Evolutionary conservation across 2,329 filamentous ascomycete species (phyloP).

Genomic region (Aureobasidium leucospermi): DNA sequence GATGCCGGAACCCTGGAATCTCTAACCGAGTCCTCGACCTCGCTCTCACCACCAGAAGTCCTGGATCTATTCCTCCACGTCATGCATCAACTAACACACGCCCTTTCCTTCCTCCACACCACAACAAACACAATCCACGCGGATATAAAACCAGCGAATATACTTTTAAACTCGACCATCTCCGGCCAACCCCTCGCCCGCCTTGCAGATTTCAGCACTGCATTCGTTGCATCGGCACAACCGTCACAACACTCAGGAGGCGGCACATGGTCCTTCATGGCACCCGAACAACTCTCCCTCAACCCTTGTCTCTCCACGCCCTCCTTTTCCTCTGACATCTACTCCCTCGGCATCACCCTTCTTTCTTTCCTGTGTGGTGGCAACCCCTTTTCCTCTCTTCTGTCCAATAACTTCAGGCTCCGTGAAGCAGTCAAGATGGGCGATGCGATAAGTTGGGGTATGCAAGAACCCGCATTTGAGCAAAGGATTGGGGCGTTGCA

Average conservation of each 20-base stretch:
- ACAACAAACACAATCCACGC: constrained; percentile 33
- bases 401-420: constrained; percentile 34
- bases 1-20: constrained; percentile 26
- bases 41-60: neutral
- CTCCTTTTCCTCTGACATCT: constrained; percentile 34
- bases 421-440: constrained; percentile 39
- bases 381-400: constrained; percentile 33
- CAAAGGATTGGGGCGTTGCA: constrained; percentile 27
- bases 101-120: constrained; percentile 36
- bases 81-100: constrained; percentile 32
- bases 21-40: constrained; percentile 16
- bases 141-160: constrained; percentile 43
- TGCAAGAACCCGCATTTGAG: constrained; percentile 28
- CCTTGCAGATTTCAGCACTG: constrained; percentile 39
- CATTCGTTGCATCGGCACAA: constrained; percentile 34
- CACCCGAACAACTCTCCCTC: constrained; percentile 25
- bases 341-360: constrained; percentile 39
- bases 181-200: constrained; percentile 20
- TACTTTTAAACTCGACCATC: constrained; percentile 30
- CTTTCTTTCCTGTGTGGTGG: constrained; percentile 35
- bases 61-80: constrained; percentile 32
- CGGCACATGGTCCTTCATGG: constrained; percentile 42
- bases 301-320: constrained; percentile 24
- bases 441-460: constrained; percentile 33
- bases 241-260: constrained; percentile 21